Percentiles rank a stretch among this genome's conserved stretches.
Conservation (phyloP, 1,139 yeast genomes). For the Geotrichum cucujoidarum region DNA sequence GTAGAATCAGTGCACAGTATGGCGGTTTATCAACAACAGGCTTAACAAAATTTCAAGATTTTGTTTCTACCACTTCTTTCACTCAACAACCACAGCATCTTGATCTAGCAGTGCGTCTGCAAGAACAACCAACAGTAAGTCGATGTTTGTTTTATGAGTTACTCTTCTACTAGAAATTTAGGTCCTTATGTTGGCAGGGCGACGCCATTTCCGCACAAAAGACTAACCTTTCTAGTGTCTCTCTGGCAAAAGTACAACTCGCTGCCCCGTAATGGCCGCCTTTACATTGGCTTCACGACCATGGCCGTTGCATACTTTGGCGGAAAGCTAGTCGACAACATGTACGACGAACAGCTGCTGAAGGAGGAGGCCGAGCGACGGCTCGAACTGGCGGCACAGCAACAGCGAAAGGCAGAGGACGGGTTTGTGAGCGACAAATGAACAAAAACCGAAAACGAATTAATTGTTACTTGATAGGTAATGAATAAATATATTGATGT, state of each 20-base stretch:
- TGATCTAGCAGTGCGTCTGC: no score
- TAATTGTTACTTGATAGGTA: neutral
- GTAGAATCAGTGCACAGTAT: no score
- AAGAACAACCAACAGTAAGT: no score
- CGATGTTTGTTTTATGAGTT: neutral
- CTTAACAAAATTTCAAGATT: no score
- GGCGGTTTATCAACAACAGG: no score
- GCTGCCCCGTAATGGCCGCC: conserved; percentile 48
- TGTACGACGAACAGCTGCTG: conserved; percentile 45
- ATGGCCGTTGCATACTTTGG: conserved; percentile 49
- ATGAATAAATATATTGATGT: neutral
- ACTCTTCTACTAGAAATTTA: neutral
- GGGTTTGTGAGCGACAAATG: no score
- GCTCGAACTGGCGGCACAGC: conserved; percentile 14
- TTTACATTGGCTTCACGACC: conserved; percentile 53
- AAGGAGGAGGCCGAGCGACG: conserved; percentile 41
- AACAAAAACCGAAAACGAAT: neutral
- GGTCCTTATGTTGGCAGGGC: no score
- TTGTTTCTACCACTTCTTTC: no score
- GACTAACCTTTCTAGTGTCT: conserved; percentile 3
- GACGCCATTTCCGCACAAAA: no score
- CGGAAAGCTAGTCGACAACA: conserved; percentile 45
- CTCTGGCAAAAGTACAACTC: conserved; percentile 45
- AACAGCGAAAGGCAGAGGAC: no score
- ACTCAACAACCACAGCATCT: no score